A percentile compares a stretch with the other conserved stretches of the same genome.
Conservation (phyloP, 2,329 filamentous ascomycete genomes). For the Cryphonectria nitschkei region DNA sequence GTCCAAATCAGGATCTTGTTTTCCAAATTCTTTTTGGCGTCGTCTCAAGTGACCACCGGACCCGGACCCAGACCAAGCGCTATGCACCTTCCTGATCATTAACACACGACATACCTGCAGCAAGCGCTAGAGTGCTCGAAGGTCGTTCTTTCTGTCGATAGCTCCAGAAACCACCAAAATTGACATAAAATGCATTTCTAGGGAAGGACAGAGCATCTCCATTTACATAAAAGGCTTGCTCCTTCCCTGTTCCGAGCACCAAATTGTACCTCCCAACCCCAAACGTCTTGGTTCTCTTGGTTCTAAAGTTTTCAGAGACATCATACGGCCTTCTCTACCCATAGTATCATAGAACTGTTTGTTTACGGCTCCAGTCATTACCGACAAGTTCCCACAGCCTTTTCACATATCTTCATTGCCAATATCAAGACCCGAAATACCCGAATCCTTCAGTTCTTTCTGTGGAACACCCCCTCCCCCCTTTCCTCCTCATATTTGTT, state of each 20-base stretch:
- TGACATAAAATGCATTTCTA: not conserved
- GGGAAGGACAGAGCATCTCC: not conserved
- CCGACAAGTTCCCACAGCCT: not conserved
- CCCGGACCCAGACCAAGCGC: not conserved
- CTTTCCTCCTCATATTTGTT: not conserved
- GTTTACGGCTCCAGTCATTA: not conserved
- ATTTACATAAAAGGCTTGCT: not conserved
- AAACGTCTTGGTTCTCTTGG: not conserved
- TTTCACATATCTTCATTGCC: too few species aligned
- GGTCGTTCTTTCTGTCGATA: not conserved
- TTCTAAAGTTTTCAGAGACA: not conserved
- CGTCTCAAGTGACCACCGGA: not conserved
- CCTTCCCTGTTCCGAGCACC: not conserved
- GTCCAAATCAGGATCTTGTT: not conserved
- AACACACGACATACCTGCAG: not conserved
- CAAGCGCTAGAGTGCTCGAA: not conserved
- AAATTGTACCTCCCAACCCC: not conserved
- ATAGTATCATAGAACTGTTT: not conserved
- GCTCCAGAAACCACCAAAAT: not conserved
- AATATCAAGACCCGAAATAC: too few species aligned
- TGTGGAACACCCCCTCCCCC: too few species aligned
- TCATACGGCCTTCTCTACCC: not conserved
- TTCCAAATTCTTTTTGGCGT: not conserved
- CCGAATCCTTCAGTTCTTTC: too few species aligned
- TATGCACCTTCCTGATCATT: not conserved